Percentiles rank a stretch among this genome's conserved stretches.
These are phyloP conservation scores for Macrophomina phaseolina DNA, from an alignment of 2,329 filamentous ascomycete genomes.

Conservation along the genomic window DNA sequence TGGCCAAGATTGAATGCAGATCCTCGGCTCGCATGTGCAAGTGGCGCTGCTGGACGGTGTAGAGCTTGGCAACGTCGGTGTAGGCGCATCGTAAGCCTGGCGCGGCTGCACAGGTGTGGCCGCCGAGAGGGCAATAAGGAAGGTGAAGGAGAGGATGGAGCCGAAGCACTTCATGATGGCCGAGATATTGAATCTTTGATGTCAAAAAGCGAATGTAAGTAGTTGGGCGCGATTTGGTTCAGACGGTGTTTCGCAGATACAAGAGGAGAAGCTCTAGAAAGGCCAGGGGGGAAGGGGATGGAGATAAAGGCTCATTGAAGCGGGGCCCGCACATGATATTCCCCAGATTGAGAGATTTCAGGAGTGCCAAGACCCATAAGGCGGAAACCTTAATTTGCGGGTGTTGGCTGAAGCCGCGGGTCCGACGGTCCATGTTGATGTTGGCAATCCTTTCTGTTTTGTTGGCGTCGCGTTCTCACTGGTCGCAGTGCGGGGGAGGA, in stretches of 20 bases:
- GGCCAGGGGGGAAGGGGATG: background rate
- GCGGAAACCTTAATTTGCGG: constrained; percentile 15
- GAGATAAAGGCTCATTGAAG: background rate
- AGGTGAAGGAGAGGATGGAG: constrained; percentile 2
- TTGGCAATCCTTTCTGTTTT: background rate
- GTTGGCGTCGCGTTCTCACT: constrained; percentile 3
- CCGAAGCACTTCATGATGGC: constrained; percentile 22
- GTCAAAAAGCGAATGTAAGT: constrained; percentile 1
- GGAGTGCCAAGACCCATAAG: constrained; percentile 21
- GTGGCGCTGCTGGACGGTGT: constrained; percentile 14
- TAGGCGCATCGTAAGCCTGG: background rate
- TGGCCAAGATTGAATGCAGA: constrained; percentile 26
- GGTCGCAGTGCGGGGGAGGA: background rate
- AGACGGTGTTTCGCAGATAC: background rate
- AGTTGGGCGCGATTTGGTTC: background rate
- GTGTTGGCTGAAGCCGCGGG: background rate
- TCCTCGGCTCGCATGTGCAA: constrained; percentile 24
- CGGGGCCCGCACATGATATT: constrained; percentile 14
- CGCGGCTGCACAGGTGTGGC: constrained; percentile 9
- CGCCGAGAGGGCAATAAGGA: background rate
- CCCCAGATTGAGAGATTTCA: constrained; percentile 20
- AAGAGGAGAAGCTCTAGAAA: constrained; percentile 2
- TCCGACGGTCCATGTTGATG: constrained; percentile 7
- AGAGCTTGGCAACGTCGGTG: constrained; percentile 3
- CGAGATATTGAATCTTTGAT: background rate